Evolutionary conservation across 2,329 filamentous ascomycete species (phyloP).

Genomic region (Cordyceps cateniannulata): DNA sequence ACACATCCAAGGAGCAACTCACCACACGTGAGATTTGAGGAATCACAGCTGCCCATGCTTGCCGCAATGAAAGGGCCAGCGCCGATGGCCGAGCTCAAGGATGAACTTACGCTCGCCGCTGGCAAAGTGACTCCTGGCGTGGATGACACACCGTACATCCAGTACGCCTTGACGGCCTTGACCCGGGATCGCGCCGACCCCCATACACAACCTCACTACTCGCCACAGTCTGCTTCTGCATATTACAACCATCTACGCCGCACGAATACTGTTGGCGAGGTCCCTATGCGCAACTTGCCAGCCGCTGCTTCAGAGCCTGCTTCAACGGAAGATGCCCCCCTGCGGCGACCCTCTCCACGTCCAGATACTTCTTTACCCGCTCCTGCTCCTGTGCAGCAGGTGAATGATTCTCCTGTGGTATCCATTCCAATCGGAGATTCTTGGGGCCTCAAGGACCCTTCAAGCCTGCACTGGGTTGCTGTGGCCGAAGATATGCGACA

Average conservation of each 20-base stretch:
- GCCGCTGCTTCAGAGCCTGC: conserved; percentile 21
- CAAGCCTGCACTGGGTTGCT: conserved; percentile 23
- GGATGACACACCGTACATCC: conserved; percentile 82
- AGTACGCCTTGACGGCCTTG: conserved; percentile 82
- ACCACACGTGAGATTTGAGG: conserved; percentile 30
- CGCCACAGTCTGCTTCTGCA: conserved; percentile 32
- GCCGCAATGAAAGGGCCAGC: conserved; percentile 22
- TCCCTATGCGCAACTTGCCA: conserved; percentile 14
- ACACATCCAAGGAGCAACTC: neutral
- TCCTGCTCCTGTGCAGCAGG: neutral
- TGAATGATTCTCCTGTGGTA: conserved; percentile 1
- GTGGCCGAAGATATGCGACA: conserved; percentile 28
- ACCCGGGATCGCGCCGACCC: conserved; percentile 64
- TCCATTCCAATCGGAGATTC: neutral
- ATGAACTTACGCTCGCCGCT: conserved; percentile 43
- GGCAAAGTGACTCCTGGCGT: conserved; percentile 64
- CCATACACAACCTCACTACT: conserved; percentile 43
- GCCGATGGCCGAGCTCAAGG: conserved; percentile 35
- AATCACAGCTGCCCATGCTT: conserved; percentile 34
- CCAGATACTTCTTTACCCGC: neutral
- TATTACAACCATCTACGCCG: conserved; percentile 16
- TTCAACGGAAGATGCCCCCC: conserved; percentile 18
- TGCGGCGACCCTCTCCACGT: neutral
- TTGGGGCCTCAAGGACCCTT: conserved; percentile 3
- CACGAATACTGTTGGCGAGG: neutral